Evolutionary conservation across 106 monocot genomes (phyloP).

Genomic region (Platanthera zijinensis): DNA sequence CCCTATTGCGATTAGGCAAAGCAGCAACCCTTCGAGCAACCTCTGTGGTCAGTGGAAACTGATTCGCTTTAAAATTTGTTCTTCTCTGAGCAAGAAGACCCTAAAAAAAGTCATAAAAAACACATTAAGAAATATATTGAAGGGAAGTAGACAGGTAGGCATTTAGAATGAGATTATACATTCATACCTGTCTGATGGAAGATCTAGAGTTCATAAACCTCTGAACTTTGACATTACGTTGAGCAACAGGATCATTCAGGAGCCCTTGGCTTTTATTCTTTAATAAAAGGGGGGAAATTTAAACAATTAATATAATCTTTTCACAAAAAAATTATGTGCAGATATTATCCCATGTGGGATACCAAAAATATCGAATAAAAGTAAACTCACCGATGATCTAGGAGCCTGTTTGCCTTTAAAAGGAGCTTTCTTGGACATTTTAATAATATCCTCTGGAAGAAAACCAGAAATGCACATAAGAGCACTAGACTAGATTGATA

Average conservation of each 20-base stretch:
- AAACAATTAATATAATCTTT: not conserved
- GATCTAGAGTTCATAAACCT: slow-evolving; percentile 70
- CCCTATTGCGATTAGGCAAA: slow-evolving; percentile 35
- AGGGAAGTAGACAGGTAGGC: not conserved
- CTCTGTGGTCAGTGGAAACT: slow-evolving; percentile 42
- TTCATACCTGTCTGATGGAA: slow-evolving; percentile 75
- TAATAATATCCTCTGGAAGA: slow-evolving; percentile 84
- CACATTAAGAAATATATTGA: not conserved
- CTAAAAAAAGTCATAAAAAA: slow-evolving; percentile 12
- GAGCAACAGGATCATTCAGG: slow-evolving; percentile 34
- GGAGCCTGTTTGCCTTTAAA: slow-evolving; percentile 43
- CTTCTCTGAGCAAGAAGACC: slow-evolving; percentile 76
- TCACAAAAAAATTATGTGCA: not conserved
- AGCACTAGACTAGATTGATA: not conserved
- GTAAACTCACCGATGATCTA: slow-evolving; percentile 44
- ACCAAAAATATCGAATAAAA: not conserved
- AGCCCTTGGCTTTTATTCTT: slow-evolving; percentile 72
- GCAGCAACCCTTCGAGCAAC: slow-evolving; percentile 48
- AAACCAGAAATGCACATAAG: not conserved
- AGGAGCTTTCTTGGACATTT: slow-evolving; percentile 75
- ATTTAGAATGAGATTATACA: not conserved
- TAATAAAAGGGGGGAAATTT: not conserved
- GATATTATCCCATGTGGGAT: not conserved
- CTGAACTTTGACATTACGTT: slow-evolving; percentile 38
- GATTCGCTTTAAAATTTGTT: slow-evolving; percentile 60